Conservation (phyloP, 2,329 filamentous ascomycete species). For the Colletotrichum chrysophilum region DNA sequence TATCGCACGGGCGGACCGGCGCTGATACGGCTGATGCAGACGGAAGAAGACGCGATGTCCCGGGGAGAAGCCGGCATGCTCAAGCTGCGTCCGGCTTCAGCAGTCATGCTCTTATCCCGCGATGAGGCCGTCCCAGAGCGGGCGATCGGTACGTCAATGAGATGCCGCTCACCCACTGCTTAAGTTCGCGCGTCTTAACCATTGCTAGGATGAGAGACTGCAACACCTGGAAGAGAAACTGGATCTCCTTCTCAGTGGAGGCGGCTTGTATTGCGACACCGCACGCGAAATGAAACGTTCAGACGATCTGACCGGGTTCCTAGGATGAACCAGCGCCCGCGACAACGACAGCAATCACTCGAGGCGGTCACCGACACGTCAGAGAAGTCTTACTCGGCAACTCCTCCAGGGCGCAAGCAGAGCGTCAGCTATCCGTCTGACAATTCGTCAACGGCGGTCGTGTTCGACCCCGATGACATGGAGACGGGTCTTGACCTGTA, state of each 20-base stretch:
- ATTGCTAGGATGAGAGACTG: conserved; percentile 52
- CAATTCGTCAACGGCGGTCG: conserved; percentile 22
- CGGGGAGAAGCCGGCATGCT: conserved; percentile 55
- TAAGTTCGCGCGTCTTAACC: not conserved
- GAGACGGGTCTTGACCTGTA: conserved; percentile 40
- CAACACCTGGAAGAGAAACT: conserved; percentile 57
- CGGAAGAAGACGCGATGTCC: conserved; percentile 58
- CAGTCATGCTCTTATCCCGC: conserved; percentile 52
- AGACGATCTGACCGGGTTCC: conserved; percentile 32
- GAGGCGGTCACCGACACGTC: conserved; percentile 35
- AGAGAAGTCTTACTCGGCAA: conserved; percentile 38
- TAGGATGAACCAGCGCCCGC: conserved; percentile 32
- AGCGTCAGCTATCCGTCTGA: conserved; percentile 24
- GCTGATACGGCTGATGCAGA: conserved; percentile 27
- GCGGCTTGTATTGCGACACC: conserved; percentile 32
- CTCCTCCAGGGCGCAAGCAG: conserved; percentile 28
- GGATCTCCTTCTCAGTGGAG: conserved; percentile 52
- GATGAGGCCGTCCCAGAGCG: conserved; percentile 40
- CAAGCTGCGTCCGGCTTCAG: conserved; percentile 52
- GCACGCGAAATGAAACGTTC: conserved; percentile 4
- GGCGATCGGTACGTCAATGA: conserved; percentile 45
- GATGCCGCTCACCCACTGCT: not conserved
- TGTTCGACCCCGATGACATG: conserved; percentile 37
- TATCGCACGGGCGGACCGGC: not conserved
- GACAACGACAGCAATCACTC: conserved; percentile 23